Base-by-base conservation (phyloP, 441 rosid species). In the Pelargonium myrrhifolium region DNA sequence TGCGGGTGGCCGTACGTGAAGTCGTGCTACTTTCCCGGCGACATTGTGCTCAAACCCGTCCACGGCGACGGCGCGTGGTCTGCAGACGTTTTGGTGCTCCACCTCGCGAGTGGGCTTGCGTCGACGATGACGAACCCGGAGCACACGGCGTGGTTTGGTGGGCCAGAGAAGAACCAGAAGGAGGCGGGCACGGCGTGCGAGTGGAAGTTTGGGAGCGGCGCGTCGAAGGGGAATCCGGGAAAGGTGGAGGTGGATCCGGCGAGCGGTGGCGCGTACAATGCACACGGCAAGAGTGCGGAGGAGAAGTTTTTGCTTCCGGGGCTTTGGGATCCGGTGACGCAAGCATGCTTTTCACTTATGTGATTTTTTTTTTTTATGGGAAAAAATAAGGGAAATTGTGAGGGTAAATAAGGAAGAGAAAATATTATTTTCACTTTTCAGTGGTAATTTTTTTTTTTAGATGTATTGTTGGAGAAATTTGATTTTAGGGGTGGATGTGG, bases 1-100 rank as follows among this genome's bases (percentile, higher is more conserved):
- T 89, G 96, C 59, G 88, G 83, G 0, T 87, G 90, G 89, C 96
- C 96, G 1, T 89, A 10, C 53, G 53, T 45, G 15, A n/a, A 45
- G 53, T 45, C 15, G 15, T 14, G 14, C 15, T 14, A 45, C 53
- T n/a, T 10, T 12, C 53, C 53, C n/a, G 53, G 53, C 15, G 15
- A 4, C n/a, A 14, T 4, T 1, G 3, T 45, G 15, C 4, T 45
- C 15, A 45, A 45, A 15, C 53, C 53, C 15, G 4, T 45, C 53
- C 53, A 5, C n/a, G 53, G n/a, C n/a, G 53, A n/a, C n/a, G n/a
- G n/a, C n/a, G n/a, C 11, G 53, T 45, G 53, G 53, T 1, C 53
- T 3, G 53, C 53, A n/a, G 53, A 45, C 14, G 53, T n/a, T 14
- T n/a, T 45, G 53, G 15, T 45, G 15, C 11, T 45, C 15, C 14